Conservation (phyloP, 805 yeast species). For the Kodamaea nitidulidarum region DNA sequence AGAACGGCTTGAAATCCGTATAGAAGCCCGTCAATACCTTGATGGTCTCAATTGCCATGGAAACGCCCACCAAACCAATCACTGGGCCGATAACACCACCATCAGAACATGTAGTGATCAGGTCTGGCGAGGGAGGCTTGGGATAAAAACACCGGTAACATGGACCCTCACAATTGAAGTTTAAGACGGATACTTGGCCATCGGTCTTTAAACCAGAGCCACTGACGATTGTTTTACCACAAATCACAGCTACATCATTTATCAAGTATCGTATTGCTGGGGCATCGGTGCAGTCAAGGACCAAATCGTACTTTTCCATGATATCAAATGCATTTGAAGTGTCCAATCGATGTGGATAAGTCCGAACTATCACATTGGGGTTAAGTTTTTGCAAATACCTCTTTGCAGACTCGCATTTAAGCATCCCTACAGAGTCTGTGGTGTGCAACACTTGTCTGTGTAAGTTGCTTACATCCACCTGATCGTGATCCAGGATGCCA, state of each 20-base stretch:
- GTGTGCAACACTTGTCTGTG: slow-evolving; percentile 87
- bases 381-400: slow-evolving; percentile 51
- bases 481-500: slow-evolving; percentile 86
- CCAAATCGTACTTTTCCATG: slow-evolving; percentile 62
- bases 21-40: slow-evolving; percentile 64
- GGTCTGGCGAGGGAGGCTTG: slow-evolving; percentile 77
- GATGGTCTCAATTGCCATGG: slow-evolving; percentile 86
- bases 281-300: slow-evolving; percentile 92
- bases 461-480: slow-evolving; percentile 77
- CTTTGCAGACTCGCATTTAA: slow-evolving; percentile 79
- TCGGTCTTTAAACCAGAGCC: slow-evolving; percentile 91
- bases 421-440: slow-evolving; percentile 58
- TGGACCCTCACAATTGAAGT: slow-evolving; percentile 68
- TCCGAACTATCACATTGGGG: slow-evolving; percentile 56
- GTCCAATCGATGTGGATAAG: slow-evolving; percentile 50
- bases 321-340: slow-evolving; percentile 60
- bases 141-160: slow-evolving; percentile 96
- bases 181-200: slow-evolving; percentile 80
- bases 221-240: slow-evolving; percentile 71
- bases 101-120: slow-evolving; percentile 82
- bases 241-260: slow-evolving; percentile 74
- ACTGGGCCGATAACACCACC: slow-evolving; percentile 95
- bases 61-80: slow-evolving; percentile 85
- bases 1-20: slow-evolving; percentile 59
- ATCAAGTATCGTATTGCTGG: slow-evolving; percentile 84